Conservation (phyloP, 805 yeast genomes). For the Metschnikowia gruessii region DNA sequence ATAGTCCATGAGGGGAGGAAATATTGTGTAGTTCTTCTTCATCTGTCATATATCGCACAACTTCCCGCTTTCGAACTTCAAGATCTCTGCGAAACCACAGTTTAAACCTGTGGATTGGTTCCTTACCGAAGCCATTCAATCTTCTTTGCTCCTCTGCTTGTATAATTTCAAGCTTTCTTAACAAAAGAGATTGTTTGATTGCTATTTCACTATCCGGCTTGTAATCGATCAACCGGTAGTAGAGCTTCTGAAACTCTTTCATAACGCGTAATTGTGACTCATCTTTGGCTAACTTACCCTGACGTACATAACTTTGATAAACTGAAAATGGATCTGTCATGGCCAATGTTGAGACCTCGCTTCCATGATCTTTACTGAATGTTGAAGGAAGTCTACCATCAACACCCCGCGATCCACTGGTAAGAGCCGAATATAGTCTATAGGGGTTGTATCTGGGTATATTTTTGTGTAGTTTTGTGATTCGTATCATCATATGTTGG, state of each 20-base stretch:
- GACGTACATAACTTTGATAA: conserved; percentile 51
- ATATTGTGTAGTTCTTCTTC: conserved; percentile 57
- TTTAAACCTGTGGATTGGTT: conserved; percentile 9
- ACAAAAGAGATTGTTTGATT: conserved; percentile 41
- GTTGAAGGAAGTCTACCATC: conserved; percentile 34
- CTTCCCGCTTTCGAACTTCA: conserved; percentile 29
- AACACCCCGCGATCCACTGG: conserved; percentile 37
- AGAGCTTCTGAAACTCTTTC: conserved; percentile 59
- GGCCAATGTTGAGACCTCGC: conserved; percentile 22
- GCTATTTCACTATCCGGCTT: conserved; percentile 49
- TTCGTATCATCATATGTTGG: background rate
- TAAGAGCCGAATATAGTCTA: background rate
- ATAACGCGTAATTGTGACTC: conserved; percentile 60
- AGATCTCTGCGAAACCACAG: conserved; percentile 30
- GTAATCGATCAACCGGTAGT: conserved; percentile 57
- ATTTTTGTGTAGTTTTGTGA: background rate
- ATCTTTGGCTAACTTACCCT: conserved; percentile 54
- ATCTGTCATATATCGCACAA: conserved; percentile 52
- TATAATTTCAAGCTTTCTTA: conserved; percentile 33
- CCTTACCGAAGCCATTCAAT: conserved; percentile 18
- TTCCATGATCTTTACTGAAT: background rate
- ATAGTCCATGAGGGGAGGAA: conserved; percentile 61
- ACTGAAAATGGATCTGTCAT: conserved; percentile 63
- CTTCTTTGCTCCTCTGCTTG: conserved; percentile 26
- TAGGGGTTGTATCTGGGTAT: background rate